Base-by-base conservation (phyloP, 2,329 filamentous ascomycete species). In the Macroventuria anomochaeta region DNA sequence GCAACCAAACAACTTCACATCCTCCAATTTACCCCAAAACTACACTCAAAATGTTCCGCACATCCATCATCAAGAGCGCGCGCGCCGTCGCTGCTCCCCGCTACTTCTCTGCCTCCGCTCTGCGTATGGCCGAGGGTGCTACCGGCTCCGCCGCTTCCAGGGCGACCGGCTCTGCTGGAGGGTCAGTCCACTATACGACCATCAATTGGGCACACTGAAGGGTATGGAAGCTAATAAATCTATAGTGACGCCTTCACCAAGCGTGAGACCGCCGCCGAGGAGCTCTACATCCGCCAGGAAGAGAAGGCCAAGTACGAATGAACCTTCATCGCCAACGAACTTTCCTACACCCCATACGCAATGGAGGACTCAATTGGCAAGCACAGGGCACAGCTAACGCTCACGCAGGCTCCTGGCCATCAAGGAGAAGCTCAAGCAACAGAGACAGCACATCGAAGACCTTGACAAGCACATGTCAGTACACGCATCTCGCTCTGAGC, bases 181-280 rank as follows among this genome's bases (percentile, higher is more conserved):
- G 68, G 75, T 76, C 59, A 60, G 69, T 57, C 32, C n/a, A 31
- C 15, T 3, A 2, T 26, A 18, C 12, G 11, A 17, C 36, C 33
- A 38, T 31, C 49, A 41, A 47, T 47, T 49, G 39, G 18, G 12
- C 11, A 23, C 6, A 18, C 3, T 11, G 8, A 10, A 3, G 33
- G 26, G 17, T 5, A 28, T 1, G 11, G 11, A 33, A 17, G 32
- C 62, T 65, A 49, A 68, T 41, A 4, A 10, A 12, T 7, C 15
- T 3, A 66, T 63, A 96, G 93, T 67, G 93, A 99, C 74, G 86
- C 91, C 52, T 99, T 97, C 85, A 91, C 88, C 80, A 89, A 88
- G 80, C 91, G 95, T 68, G 95, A 99, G 80, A 85, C 88, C 74
- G 93, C 93, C 64, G 83, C 81, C 74, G 95, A 97, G 81, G 88